Evolutionary conservation across 2,329 filamentous ascomycete genomes (phyloP), one percentile per base, ranked within the genome.

Genomic region (Fusarium sambucinum): DNA sequence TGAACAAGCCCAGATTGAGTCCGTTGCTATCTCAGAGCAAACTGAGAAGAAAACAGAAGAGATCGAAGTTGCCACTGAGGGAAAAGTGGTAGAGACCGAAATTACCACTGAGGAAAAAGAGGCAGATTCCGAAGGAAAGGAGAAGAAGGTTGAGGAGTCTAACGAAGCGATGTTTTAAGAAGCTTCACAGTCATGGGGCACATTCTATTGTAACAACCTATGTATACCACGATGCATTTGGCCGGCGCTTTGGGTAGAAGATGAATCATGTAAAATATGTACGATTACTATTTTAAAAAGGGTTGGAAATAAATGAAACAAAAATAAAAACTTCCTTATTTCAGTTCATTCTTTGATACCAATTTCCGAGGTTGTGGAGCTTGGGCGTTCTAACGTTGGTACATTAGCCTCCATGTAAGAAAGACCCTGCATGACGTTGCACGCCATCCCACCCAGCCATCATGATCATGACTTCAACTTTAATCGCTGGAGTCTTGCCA

Each of bases 161-260:
- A 44, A 52, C 17, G 66, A 70, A n/a, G 46, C 53, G 23, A 54
- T 69, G 30, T 69, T 69, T 37, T 69, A 29, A 59, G 33, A 25
- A 46, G 21, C 35, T 32, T 67, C 46, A 21, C 50, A 47, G 40
- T 35, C 44, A 42, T 41, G 54, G 42, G 29, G 21, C 29, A 38
- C 32, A 33, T 40, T 53, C 46, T 29, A 55, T 45, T 67, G 63
- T 58, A 70, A 53, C 23, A 56, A 68, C 55, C 59, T 37, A 59
- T 70, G 66, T 73, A 73, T 40, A 66, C 45, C 50, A 71, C 50
- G 45, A 70, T 48, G 68, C 41, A 71, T 55, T 54, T 63, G 50
- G 60, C 46, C 38, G 60, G 65, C 68, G 60, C 61, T 59, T 59
- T 60, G 48, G 66, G 46, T 52, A 56, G 35, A 55, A 40, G 35